A percentile compares a stretch with the other conserved stretches of the same genome.
Evolutionary conservation across 169 alveolate species (phyloP).

Genomic region (Toxoplasma gondii): DNA sequence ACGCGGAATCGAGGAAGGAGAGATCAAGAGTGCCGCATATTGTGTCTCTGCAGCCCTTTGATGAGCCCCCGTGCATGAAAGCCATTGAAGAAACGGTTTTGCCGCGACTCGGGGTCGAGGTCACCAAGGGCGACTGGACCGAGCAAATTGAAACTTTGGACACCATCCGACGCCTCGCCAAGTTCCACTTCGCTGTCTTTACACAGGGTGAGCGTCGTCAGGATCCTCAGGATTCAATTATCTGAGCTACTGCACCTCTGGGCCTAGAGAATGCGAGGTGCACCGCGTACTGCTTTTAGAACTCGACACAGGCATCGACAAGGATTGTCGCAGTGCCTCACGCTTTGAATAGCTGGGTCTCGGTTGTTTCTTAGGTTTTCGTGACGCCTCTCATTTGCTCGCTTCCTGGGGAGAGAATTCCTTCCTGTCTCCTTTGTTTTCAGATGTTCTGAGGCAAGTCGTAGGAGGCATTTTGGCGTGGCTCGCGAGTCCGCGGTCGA

Average conservation of each 20-base stretch:
- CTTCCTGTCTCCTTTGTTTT: not conserved
- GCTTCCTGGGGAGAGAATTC: too few relatives aligned
- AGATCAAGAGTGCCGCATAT: not conserved
- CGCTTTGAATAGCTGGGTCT: too few relatives aligned
- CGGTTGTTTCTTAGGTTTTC: too few relatives aligned
- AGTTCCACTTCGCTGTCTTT: not conserved
- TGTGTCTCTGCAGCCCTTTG: slow-evolving; percentile 18
- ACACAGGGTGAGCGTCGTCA: not conserved
- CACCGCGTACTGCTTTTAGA: too few relatives aligned
- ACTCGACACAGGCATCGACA: too few relatives aligned
- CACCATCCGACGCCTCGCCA: slow-evolving; percentile 24
- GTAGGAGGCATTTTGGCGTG: not conserved
- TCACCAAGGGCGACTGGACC: slow-evolving; percentile 17
- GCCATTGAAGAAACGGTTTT: not conserved
- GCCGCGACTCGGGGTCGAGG: slow-evolving; percentile 18
- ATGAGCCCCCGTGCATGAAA: not conserved
- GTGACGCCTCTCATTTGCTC: too few relatives aligned
- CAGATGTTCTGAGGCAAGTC: slow-evolving; percentile 5
- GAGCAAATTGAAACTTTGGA: slow-evolving; percentile 9
- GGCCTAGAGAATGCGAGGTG: too few relatives aligned
- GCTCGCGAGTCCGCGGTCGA: slow-evolving; percentile 30
- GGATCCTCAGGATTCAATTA: too few relatives aligned
- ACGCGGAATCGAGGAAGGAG: not conserved
- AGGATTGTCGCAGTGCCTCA: too few relatives aligned
- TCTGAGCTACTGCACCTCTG: too few relatives aligned